These are phyloP conservation scores for Metarhizium sp. DNA, from an alignment of 2,329 filamentous ascomycete species.

Conservation along the genomic window DNA sequence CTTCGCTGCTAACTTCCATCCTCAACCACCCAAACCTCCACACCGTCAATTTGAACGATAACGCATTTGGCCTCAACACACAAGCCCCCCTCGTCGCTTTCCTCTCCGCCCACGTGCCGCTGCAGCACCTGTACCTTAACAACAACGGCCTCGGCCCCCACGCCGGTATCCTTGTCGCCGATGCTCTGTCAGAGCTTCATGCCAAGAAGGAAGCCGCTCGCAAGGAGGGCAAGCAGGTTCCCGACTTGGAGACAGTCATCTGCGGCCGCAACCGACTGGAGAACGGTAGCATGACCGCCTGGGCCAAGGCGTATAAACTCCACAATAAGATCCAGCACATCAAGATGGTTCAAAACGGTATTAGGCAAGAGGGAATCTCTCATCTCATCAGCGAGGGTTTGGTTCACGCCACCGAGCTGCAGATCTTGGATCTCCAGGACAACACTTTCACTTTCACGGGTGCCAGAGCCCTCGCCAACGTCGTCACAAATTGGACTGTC, in stretches of 20 bases:
- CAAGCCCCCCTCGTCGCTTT: conserved; percentile 89
- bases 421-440: conserved; percentile 85
- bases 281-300: conserved; percentile 91
- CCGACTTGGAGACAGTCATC: conserved; percentile 88
- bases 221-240: conserved; percentile 61
- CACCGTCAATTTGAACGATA: conserved; percentile 94
- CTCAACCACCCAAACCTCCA: conserved; percentile 78
- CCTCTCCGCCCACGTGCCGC: conserved; percentile 75
- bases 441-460: conserved; percentile 89
- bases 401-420: conserved; percentile 56
- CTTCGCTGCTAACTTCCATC: conserved; percentile 74
- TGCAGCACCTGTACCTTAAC: conserved; percentile 92
- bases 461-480: conserved; percentile 66
- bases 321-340: conserved; percentile 75
- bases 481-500: conserved; percentile 63
- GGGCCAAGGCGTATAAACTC: conserved; percentile 79
- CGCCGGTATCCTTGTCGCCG: conserved; percentile 79
- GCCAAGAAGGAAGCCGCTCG: conserved; percentile 73
- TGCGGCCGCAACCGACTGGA: conserved; percentile 94
- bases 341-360: conserved; percentile 98
- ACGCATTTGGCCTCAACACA: conserved; percentile 94
- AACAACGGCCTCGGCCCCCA: conserved; percentile 95
- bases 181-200: conserved; percentile 76
- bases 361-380: conserved; percentile 85
- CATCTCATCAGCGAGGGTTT: conserved; percentile 73